Evolutionary conservation across 306 rosid species (phyloP).

Genomic region (Lotus japonicus): DNA sequence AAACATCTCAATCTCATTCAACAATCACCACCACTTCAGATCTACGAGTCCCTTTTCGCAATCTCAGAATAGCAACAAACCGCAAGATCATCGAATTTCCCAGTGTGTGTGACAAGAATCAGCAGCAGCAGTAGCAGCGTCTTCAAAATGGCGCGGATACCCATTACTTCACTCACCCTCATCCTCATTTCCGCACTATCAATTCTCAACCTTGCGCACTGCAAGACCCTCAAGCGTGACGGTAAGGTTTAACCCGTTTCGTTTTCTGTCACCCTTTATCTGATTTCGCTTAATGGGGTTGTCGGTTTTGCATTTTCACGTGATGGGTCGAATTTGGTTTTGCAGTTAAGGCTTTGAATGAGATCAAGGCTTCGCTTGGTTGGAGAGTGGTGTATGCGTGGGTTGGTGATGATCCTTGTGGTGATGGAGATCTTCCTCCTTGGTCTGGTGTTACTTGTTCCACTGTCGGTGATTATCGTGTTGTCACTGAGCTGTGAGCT

Average conservation of each 20-base stretch:
- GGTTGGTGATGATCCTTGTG: conserved; percentile 99
- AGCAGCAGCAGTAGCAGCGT: neutral
- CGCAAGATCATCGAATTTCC: neutral
- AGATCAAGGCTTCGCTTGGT: conserved; percentile 96
- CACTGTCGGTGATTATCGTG: conserved; percentile 93
- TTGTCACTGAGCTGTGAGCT: conserved; percentile 88
- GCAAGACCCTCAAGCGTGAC: conserved; percentile 95
- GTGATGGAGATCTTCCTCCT: conserved; percentile 93
- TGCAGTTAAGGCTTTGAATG: conserved; percentile 93
- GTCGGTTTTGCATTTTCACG: neutral
- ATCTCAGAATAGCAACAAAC: neutral
- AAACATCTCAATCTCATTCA: neutral
- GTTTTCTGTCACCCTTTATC: too few relatives aligned
- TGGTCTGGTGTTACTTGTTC: conserved; percentile 99
- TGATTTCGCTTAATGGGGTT: neutral
- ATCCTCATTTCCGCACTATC: conserved; percentile 28
- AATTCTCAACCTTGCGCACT: conserved; percentile 38
- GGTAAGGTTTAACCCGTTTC: conserved; percentile 38
- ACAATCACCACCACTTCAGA: conserved; percentile 15
- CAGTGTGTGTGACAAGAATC: neutral
- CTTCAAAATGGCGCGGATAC: conserved; percentile 46
- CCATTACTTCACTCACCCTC: conserved; percentile 28
- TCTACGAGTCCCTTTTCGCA: neutral
- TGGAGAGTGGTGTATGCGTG: conserved; percentile 99
- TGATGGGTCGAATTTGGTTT: conserved; percentile 8